Conservation (phyloP, 345 rosid genomes). For the Rhodomyrtus tomentosa region DNA sequence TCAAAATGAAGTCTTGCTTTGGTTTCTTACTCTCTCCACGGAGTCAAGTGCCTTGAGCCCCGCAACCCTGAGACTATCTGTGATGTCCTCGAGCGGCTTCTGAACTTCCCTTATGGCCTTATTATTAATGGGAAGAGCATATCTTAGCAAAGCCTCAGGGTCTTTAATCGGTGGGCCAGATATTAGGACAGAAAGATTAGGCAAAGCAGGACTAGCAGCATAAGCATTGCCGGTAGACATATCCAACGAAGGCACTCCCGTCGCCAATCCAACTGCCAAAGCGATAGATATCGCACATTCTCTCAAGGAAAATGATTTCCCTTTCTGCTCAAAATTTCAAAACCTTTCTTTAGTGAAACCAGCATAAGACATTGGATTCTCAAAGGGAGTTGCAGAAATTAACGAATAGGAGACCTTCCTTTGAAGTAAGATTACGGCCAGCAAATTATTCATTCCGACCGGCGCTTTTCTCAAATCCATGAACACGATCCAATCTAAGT, state of each 20-base stretch:
- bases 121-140: constrained; percentile 83
- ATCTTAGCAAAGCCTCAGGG: constrained; percentile 69
- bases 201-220: constrained; percentile 45
- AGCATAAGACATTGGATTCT: neutral
- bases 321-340: constrained; percentile 30
- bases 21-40: constrained; percentile 63
- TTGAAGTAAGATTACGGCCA: neutral
- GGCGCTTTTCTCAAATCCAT: neutral
- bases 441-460: neutral
- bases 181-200: constrained; percentile 72
- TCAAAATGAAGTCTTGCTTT: neutral
- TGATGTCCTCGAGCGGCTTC: constrained; percentile 90
- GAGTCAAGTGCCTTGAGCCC: constrained; percentile 89
- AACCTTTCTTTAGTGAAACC: neutral
- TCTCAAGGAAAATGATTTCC: constrained; percentile 39
- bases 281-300: constrained; percentile 74
- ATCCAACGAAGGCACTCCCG: constrained; percentile 42
- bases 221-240: constrained; percentile 25
- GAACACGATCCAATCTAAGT: neutral
- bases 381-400: neutral
- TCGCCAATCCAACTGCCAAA: constrained; percentile 53
- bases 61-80: constrained; percentile 81
- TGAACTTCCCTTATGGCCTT: constrained; percentile 92
- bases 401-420: neutral
- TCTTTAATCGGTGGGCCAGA: constrained; percentile 98